Evolutionary conservation across 2,329 filamentous ascomycete genomes (phyloP), one percentile per base, ranked within the genome.

Genomic region (Scortechinia acanthostroma): DNA sequence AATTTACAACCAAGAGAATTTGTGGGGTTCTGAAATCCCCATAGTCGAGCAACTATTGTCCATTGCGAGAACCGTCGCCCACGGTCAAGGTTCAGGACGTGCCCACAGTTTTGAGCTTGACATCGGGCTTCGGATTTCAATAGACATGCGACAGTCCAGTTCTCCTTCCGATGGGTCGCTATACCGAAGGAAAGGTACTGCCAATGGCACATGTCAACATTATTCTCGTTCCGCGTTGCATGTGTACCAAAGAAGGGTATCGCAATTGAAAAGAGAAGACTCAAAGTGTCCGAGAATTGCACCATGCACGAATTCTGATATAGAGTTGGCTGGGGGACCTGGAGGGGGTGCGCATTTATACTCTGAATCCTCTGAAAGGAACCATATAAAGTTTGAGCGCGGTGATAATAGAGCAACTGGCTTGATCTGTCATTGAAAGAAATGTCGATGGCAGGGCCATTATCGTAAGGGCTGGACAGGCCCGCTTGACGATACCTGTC

Each of bases 191-290:
- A 47, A n/a, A 68, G 61, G 37, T 67, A 66, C 46, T 55, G 57
- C 60, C 61, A 65, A 42, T 58, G 55, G 49, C 64, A 66, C 10
- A 51, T 45, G 6, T 13, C 10, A 37, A 42, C 16, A 40, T 46
- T 21, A 47, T 46, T 16, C 5, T 33, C 16, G 17, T 44, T 21
- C n/a, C 46, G 47, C 3, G 54, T 53, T 2, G 53, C 46, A 46
- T 67, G 65, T 0, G 56, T 62, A 17, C 54, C 57, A 49, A 57
- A 67, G 47, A 68, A 67, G 1, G 65, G 65, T 5, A 65, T 59
- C 4, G 48, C 62, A 21, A 68, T 60, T 2, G 57, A 55, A 50
- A 67, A 66, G 4, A 47, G 46, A 23, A 65, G 56, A 13, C 47
- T 50, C 6, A 59, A 45, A 2, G 46, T 49, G 15, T 51, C 44